Conservation (phyloP, 179 eudicot genomes). For the Actinidia chinensis region DNA sequence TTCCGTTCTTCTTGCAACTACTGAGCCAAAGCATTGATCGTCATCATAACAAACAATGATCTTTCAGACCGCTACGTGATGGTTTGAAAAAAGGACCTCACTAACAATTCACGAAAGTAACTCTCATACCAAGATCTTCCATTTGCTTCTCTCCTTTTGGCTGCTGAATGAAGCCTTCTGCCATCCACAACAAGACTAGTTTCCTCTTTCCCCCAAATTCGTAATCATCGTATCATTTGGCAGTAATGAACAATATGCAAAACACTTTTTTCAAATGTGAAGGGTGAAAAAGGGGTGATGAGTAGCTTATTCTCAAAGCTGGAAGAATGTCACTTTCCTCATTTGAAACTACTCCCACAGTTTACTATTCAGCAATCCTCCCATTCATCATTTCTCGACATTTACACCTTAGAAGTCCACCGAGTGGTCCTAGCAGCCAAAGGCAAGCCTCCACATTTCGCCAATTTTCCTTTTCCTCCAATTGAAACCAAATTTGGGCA, state of each 20-base stretch:
- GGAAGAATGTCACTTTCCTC: conserved; percentile 16
- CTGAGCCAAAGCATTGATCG: conserved; percentile 26
- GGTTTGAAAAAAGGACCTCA: conserved; percentile 13
- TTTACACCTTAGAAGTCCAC: conserved; percentile 24
- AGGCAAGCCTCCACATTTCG: conserved; percentile 27
- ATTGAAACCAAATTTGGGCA: neutral
- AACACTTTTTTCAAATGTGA: conserved; percentile 28
- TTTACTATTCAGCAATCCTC: conserved; percentile 10
- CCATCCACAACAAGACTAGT: conserved; percentile 32
- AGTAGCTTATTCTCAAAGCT: conserved; percentile 29
- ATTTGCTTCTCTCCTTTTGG: neutral
- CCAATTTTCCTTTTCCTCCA: conserved; percentile 22
- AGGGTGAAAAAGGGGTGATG: conserved; percentile 26
- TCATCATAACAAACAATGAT: conserved; percentile 21
- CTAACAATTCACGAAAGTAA: conserved; percentile 13
- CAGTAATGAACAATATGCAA: conserved; percentile 32
- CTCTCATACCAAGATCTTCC: conserved; percentile 25
- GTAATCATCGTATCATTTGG: conserved; percentile 32
- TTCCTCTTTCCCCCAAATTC: conserved; percentile 10
- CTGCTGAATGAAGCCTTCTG: conserved; percentile 21
- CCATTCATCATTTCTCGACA: conserved; percentile 17
- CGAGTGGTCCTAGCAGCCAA: conserved; percentile 23
- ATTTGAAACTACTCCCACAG: conserved; percentile 20
- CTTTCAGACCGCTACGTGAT: neutral
- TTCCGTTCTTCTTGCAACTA: neutral